Evolutionary conservation across 331 rosid species (phyloP).

Genomic region (Malus hybrid): DNA sequence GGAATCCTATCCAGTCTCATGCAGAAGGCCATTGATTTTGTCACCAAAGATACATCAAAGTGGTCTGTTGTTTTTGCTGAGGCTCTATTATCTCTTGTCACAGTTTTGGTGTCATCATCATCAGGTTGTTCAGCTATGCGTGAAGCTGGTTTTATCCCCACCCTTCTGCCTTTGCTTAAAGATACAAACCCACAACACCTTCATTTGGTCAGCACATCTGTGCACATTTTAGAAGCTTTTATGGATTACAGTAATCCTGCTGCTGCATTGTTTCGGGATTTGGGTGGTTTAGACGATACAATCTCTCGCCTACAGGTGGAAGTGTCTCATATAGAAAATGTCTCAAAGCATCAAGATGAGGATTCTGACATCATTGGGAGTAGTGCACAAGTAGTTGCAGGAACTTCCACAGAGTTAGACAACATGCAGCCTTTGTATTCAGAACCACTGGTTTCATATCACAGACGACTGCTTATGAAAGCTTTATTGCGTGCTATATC

Average conservation of each 20-base stretch:
- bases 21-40: slow-evolving; percentile 87
- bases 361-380: slow-evolving; percentile 38
- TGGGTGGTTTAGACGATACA: slow-evolving; percentile 98
- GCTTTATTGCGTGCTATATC: slow-evolving; percentile 93
- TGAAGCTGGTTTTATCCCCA: slow-evolving; percentile 96
- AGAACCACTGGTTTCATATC: slow-evolving; percentile 73
- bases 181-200: slow-evolving; percentile 83
- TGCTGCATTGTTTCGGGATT: slow-evolving; percentile 87
- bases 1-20: slow-evolving; percentile 91
- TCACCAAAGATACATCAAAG: slow-evolving; percentile 54
- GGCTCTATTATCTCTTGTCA: slow-evolving; percentile 84
- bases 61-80: slow-evolving; percentile 89
- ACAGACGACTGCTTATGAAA: slow-evolving; percentile 77
- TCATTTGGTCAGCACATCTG: slow-evolving; percentile 92
- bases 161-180: slow-evolving; percentile 86
- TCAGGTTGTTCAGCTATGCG: slow-evolving; percentile 97
- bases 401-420: slow-evolving; percentile 51
- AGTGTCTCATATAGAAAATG: slow-evolving; percentile 72
- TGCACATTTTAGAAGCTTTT: slow-evolving; percentile 90
- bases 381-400: slow-evolving; percentile 38
- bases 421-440: slow-evolving; percentile 73
- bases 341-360: slow-evolving; percentile 57
- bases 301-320: slow-evolving; percentile 86
- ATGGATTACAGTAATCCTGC: slow-evolving; percentile 99
- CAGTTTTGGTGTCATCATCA: slow-evolving; percentile 87